A percentile compares a stretch with the other conserved stretches of the same genome.
Evolutionary conservation across 257 asterid species (phyloP).

Genomic region (Capsicum chinense): DNA sequence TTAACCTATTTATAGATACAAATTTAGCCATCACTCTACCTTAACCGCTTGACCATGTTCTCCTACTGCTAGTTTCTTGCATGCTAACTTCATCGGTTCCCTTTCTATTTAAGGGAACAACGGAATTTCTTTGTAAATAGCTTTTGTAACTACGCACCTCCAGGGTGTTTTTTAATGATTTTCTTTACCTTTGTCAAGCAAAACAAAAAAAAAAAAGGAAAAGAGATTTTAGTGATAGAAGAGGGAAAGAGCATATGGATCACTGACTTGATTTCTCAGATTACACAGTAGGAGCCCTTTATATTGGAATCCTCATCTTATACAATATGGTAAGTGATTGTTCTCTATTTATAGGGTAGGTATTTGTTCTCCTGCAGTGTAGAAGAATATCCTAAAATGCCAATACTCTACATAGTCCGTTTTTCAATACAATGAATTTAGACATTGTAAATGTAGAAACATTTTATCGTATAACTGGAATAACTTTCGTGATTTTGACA

Average conservation of each 20-base stretch:
- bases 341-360: neutral
- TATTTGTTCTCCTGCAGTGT: slow-evolving; percentile 8
- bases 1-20: neutral
- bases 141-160: neutral
- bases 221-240: neutral
- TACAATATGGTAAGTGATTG: neutral
- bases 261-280: neutral
- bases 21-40: neutral
- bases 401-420: neutral
- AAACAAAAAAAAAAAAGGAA: neutral
- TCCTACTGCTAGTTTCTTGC: slow-evolving; percentile 19
- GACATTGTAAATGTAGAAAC: neutral
- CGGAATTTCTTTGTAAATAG: slow-evolving; percentile 7
- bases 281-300: neutral
- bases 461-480: neutral
- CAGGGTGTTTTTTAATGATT: neutral
- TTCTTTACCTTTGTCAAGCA: neutral
- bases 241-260: neutral
- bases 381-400: neutral
- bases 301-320: neutral
- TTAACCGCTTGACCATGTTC: neutral
- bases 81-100: neutral
- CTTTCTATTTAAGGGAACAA: neutral
- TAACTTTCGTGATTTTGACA: neutral
- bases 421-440: slow-evolving; percentile 20